These are phyloP conservation scores for Aspergillus sp. DNA, from an alignment of 2,329 filamentous ascomycete genomes.

Conservation along the genomic window DNA sequence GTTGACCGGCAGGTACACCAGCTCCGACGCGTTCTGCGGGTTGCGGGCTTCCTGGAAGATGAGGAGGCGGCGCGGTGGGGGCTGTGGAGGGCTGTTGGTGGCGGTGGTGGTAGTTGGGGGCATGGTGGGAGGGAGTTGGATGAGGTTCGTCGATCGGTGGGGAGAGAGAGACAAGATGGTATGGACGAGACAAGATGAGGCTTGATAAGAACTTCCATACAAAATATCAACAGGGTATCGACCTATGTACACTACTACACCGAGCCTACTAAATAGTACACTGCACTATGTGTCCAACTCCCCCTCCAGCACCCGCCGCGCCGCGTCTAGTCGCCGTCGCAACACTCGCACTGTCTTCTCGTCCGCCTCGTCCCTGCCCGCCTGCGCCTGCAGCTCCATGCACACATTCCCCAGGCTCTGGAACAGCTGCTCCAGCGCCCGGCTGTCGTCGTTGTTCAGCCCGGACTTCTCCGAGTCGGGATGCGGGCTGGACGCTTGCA, in stretches of 20 bases:
- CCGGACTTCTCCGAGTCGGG: conserved; percentile 13
- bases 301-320: conserved; percentile 63
- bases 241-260: too few species aligned
- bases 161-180: background rate
- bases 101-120: background rate
- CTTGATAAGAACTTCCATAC: too few species aligned
- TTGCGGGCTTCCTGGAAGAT: conserved; percentile 31
- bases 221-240: too few species aligned
- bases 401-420: conserved; percentile 43
- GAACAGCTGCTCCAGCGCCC: conserved; percentile 47
- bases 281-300: conserved; percentile 39
- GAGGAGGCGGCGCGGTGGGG: conserved; percentile 22
- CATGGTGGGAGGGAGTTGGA: background rate
- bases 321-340: conserved; percentile 64
- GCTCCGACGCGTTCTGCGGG: conserved; percentile 18
- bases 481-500: conserved; percentile 22
- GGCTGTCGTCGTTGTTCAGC: conserved; percentile 47
- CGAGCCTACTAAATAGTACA: too few species aligned
- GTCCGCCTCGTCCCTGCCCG: conserved; percentile 45
- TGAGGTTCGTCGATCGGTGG: background rate
- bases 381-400: conserved; percentile 39
- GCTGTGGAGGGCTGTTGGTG: too few species aligned
- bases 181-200: background rate
- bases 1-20: conserved; percentile 26
- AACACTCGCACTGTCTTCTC: conserved; percentile 51